Evolutionary conservation across 176 grass and related monocot genomes (phyloP).

Genomic region (Triticum turgidum): DNA sequence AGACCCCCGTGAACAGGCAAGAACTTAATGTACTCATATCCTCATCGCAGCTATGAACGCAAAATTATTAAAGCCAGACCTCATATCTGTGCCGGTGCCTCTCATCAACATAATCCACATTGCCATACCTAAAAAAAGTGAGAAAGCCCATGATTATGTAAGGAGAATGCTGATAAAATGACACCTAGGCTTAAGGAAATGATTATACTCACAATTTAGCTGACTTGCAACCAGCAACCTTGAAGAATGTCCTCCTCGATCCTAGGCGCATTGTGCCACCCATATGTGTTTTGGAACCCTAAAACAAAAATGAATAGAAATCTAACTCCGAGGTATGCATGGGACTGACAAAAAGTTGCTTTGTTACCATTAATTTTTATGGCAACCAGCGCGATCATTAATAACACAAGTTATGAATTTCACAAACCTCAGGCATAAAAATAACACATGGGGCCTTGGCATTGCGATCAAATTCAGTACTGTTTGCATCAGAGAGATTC

Average conservation of each 20-base stretch:
- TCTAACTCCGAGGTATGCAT: conserved; percentile 9
- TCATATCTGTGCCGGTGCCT: conserved; percentile 86
- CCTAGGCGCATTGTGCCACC: conserved; percentile 82
- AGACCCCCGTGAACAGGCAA: neutral
- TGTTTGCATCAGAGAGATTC: conserved; percentile 59
- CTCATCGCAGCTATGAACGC: neutral
- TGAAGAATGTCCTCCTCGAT: conserved; percentile 73
- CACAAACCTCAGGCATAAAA: conserved; percentile 78
- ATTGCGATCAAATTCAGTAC: conserved; percentile 66
- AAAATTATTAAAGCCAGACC: conserved; percentile 33
- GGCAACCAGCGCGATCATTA: neutral
- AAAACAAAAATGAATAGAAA: conserved; percentile 11
- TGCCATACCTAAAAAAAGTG: conserved; percentile 58
- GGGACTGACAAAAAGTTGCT: neutral
- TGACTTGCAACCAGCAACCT: conserved; percentile 65
- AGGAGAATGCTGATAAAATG: neutral
- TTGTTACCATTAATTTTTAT: neutral
- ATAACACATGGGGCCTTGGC: conserved; percentile 57
- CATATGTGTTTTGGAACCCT: conserved; percentile 91
- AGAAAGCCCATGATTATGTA: neutral
- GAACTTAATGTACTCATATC: neutral
- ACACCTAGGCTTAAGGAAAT: neutral
- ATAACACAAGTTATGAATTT: neutral
- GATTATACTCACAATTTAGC: conserved; percentile 59
- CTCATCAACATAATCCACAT: conserved; percentile 61